Conservation (phyloP, 768 basidiomycete genomes). For the Austroboletus festivus region DNA sequence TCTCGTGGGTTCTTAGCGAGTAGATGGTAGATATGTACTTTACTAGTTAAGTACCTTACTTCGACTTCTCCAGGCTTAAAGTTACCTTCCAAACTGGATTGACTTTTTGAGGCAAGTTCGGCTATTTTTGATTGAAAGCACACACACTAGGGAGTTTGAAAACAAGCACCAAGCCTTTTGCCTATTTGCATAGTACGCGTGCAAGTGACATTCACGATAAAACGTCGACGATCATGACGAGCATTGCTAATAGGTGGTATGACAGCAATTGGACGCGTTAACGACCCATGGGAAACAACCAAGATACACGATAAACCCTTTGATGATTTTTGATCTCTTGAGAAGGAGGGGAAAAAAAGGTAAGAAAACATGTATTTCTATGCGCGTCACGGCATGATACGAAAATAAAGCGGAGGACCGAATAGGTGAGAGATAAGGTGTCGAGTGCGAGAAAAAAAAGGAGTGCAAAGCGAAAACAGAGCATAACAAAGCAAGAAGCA, state of each 20-base stretch:
- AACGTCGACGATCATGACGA: background rate
- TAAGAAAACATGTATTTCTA: constrained; percentile 15
- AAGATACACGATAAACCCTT: constrained; percentile 12
- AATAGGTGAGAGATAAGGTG: constrained; percentile 35
- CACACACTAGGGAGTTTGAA: background rate
- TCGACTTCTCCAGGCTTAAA: too few species aligned
- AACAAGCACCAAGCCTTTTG: constrained; percentile 3
- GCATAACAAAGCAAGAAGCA: constrained; percentile 23
- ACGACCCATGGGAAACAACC: constrained; percentile 18
- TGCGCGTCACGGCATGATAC: constrained; percentile 27
- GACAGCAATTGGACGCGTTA: constrained; percentile 3
- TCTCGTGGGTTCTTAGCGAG: constrained; percentile 2
- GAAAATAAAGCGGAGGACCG: constrained; percentile 11
- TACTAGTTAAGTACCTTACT: too few species aligned
- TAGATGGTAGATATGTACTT: too few species aligned
- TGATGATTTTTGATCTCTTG: constrained; percentile 8
- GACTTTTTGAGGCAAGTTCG: background rate
- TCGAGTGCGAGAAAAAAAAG: constrained; percentile 5
- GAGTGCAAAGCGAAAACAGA: constrained; percentile 19
- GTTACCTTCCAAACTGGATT: too few species aligned
- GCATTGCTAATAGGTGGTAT: constrained; percentile 1
- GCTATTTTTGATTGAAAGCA: too few species aligned
- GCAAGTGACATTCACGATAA: background rate
- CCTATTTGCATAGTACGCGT: constrained; percentile 2
- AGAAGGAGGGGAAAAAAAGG: background rate